phyloP scores from a whole-genome alignment of 768 basidiomycete genomes.

The Omphalotus guepiniiformis region DNA sequence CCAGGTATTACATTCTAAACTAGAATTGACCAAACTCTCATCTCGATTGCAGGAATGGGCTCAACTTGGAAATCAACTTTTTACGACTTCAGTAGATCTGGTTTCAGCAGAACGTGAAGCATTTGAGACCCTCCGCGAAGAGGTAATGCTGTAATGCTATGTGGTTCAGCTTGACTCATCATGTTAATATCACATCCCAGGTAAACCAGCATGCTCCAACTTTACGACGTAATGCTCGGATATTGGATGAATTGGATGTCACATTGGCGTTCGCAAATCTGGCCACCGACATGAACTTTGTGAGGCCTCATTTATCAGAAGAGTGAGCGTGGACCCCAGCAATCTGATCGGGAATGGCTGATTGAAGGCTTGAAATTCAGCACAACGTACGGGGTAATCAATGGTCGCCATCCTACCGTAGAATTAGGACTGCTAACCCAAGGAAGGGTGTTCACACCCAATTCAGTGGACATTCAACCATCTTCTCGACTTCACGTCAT shows the following conservation, averaged over 20 bases:
- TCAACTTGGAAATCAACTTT: slow-evolving; percentile 62
- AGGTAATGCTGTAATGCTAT: slow-evolving; percentile 39
- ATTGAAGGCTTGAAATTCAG: slow-evolving; percentile 24
- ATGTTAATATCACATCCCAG: slow-evolving; percentile 32
- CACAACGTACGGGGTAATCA: slow-evolving; percentile 57
- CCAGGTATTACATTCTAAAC: slow-evolving; percentile 36
- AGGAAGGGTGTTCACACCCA: slow-evolving; percentile 80
- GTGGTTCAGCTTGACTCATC: background rate
- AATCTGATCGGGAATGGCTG: background rate
- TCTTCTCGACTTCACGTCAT: slow-evolving; percentile 71
- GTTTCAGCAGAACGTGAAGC: slow-evolving; percentile 62
- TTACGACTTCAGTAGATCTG: slow-evolving; percentile 52
- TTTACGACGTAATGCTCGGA: slow-evolving; percentile 69
- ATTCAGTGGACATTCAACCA: slow-evolving; percentile 63
- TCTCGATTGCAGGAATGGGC: slow-evolving; percentile 59
- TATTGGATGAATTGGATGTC: slow-evolving; percentile 88
- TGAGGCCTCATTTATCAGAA: slow-evolving; percentile 63
- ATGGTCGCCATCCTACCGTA: slow-evolving; percentile 91
- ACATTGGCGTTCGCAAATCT: slow-evolving; percentile 75
- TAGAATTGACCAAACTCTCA: background rate
- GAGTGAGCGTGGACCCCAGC: slow-evolving; percentile 45
- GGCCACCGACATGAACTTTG: slow-evolving; percentile 74
- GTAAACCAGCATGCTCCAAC: slow-evolving; percentile 52
- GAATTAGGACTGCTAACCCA: slow-evolving; percentile 77
- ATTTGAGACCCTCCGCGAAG: slow-evolving; percentile 62